Evolutionary conservation across 2,329 filamentous ascomycete species (phyloP).

Genomic region (Fusarium mangiferae): DNA sequence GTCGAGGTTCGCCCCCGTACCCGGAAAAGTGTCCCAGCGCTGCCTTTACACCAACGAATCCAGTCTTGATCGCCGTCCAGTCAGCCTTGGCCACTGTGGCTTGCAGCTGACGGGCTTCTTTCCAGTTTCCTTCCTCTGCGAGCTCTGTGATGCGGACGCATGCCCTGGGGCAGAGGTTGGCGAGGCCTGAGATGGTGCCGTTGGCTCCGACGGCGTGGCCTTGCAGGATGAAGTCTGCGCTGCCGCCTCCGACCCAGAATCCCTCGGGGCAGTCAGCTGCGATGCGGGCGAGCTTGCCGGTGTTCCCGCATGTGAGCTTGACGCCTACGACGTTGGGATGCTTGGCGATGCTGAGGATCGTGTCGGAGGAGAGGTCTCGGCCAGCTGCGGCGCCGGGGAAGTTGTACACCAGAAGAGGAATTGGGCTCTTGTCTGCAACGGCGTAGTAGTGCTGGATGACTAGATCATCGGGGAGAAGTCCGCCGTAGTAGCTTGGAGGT

Average conservation of each 20-base stretch:
- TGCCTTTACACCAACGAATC: conserved; percentile 60
- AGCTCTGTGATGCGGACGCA: conserved; percentile 50
- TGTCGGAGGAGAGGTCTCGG: conserved; percentile 69
- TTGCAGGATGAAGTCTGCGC: conserved; percentile 56
- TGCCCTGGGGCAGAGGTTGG: conserved; percentile 53
- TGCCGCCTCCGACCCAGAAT: conserved; percentile 52
- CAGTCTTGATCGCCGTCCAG: conserved; percentile 60
- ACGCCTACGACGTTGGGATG: conserved; percentile 70
- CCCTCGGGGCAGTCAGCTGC: conserved; percentile 53
- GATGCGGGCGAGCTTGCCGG: conserved; percentile 66
- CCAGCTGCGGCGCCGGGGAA: conserved; percentile 71
- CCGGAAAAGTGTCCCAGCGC: conserved; percentile 54
- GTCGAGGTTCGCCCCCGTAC: conserved; percentile 53
- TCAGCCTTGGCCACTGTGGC: conserved; percentile 56
- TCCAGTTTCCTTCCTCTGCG: conserved; percentile 47
- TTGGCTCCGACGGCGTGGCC: conserved; percentile 53
- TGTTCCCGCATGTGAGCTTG: conserved; percentile 74
- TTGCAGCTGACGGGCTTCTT: conserved; percentile 51
- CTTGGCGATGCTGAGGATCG: conserved; percentile 64
- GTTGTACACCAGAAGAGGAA: conserved; percentile 74
- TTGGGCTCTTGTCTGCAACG: conserved; percentile 67
- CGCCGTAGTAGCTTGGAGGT: conserved; percentile 80
- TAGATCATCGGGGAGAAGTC: conserved; percentile 66
- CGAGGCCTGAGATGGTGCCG: conserved; percentile 54
- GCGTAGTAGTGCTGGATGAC: conserved; percentile 69